Evolutionary conservation across 2,329 filamentous ascomycete genomes (phyloP), one percentile per base, ranked within the genome.

Genomic region (Botrytis deweyae): DNA sequence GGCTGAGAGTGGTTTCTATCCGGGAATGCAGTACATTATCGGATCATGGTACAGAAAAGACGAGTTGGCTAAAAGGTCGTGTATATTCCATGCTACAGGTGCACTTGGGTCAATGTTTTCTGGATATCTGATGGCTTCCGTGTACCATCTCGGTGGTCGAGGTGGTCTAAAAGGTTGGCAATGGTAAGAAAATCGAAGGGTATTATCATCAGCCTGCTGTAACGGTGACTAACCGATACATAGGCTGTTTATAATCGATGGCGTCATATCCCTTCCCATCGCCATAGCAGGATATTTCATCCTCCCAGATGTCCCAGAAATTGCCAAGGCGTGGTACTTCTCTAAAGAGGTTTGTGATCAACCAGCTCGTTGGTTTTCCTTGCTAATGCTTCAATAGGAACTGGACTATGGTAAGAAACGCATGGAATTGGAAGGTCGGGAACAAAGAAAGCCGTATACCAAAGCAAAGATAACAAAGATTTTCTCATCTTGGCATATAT

Each of bases 31-130:
- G 75, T 89, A 79, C 86, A 76, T 90, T 67, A 83, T 90, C 1
- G 88, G 88, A 2, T 86, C 85, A 0, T 90, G 88, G 88, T 90
- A 90, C 77, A 77, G 74, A 4, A 75, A 74, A 3, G 72, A 75
- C 12, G 79, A 80, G 52, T 74, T 80, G 6, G 77, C 74, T 16
- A 89, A 86, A 0, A 85, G 86, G 70, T 82, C 83, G 36, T 88
- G 89, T 79, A 85, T 90, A 0, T 88, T 87, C 16, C 90, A 89
- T 80, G 84, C 88, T 6, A 87, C 85, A 29, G 88, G 87, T 18
- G 85, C 90, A 62, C 86, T 87, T 0, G 88, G 88, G 0, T 70
- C 76, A 4, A 83, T 85, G 81, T 84, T 84, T 72, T 81, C 82
- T 1, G 84, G 84, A 1, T 85, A 84, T 70, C 79, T 86, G 1